Base-by-base conservation (phyloP, 1,284 basidiomycete genomes). In the Inonotus obliquus region DNA sequence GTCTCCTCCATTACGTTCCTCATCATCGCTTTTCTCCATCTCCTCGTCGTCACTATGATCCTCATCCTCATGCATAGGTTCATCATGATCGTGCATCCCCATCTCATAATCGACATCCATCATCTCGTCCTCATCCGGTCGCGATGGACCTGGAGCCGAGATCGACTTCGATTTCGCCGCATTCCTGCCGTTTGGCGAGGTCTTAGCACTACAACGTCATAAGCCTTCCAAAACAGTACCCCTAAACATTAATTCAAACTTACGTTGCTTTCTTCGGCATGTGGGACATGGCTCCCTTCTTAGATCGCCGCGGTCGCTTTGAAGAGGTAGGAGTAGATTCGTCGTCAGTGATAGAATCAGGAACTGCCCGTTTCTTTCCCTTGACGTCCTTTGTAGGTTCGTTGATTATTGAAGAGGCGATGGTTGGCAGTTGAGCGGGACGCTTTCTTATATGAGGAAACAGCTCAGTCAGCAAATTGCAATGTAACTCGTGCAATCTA, bases 341-440 rank as follows among this genome's bases (percentile, higher is more conserved):
- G 74, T 89, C 86, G 70, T 85, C 83, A 56, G 83, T 83, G 65
- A 75, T 73, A 47, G 77, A 74, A 75, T 91, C 89, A 54, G 88
- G 86, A 25, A 78, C 81, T 49, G 90, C 90, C 68, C 90, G 89
- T 76, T 92, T 92, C 84, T 92, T 92, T 65, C 90, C 90, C 76
- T 92, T 92, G 66, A 75, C 72, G 74, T 91, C 89, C 69, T 81
- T 81, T 1, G 76, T 65, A 45, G 86, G 82, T 78, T 91, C 90
- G 84, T 85, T 86, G 75, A 91, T 91, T 62, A 81, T 85, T 57
- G 90, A 76, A 61, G 83, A 72, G 48, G 78, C 65, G 65, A 73
- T 37, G 38, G 67, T 66, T 54, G 69, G 62, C 37, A 84, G 75
- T 67, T 79, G 73, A 61, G 81, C 79, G 63, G 79, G 77, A 71